Evolutionary conservation across 768 basidiomycete genomes (phyloP).

Genomic region (Amanita phalloides): DNA sequence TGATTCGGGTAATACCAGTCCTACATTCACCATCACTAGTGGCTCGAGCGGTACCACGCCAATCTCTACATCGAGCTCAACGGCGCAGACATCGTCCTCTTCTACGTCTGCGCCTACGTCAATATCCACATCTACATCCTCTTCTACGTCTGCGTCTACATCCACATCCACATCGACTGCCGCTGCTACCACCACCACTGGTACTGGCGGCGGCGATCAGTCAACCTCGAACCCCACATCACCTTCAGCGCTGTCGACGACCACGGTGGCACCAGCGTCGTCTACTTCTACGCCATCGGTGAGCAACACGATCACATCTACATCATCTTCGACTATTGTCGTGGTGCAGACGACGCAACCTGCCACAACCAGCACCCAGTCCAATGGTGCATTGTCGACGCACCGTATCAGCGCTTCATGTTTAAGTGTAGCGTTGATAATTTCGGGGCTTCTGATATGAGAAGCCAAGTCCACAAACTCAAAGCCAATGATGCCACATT

Average conservation of each 20-base stretch:
- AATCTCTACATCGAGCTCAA: background rate
- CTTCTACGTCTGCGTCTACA: background rate
- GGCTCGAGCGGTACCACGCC: background rate
- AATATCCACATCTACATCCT: background rate
- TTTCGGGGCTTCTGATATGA: conserved; percentile 4
- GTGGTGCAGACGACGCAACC: background rate
- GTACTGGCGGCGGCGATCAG: background rate
- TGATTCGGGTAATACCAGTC: conserved; percentile 55
- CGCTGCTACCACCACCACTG: background rate
- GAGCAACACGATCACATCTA: background rate
- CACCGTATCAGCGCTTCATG: conserved; percentile 1
- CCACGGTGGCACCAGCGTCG: background rate
- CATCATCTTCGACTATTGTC: background rate
- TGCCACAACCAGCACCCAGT: background rate
- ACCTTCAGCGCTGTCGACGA: background rate
- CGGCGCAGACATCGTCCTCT: background rate
- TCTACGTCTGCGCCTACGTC: background rate
- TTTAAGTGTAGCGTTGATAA: background rate
- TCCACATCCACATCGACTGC: background rate
- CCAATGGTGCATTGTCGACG: background rate
- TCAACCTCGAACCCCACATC: background rate
- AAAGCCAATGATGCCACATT: background rate
- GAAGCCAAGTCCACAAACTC: background rate
- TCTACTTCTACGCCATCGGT: background rate
- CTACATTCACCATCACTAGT: conserved; percentile 41